phyloP scores from a whole-genome alignment of 1,139 yeast genomes.

The Arxiozyma telluris region DNA sequence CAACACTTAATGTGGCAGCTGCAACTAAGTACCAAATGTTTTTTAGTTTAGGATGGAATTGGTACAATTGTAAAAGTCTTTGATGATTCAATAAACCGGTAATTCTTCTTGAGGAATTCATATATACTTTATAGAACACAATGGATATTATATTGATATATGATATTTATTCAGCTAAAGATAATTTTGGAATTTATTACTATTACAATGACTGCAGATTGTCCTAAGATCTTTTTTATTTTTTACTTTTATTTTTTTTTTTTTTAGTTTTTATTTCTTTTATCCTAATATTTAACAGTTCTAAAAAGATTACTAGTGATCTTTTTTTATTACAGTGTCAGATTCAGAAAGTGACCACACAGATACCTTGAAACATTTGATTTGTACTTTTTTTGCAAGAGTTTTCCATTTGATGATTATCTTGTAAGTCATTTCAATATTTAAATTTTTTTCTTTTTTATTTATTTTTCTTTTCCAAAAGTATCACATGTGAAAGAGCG shows the following conservation, averaged over 20 bases:
- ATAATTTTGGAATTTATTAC: no score
- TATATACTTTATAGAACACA: not conserved
- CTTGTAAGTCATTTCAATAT: not conserved
- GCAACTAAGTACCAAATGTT: slow-evolving; percentile 68
- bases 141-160: no score
- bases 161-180: no score
- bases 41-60: slow-evolving; percentile 43
- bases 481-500: not conserved
- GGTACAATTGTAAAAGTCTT: slow-evolving; percentile 47
- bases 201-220: no score
- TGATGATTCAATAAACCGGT: slow-evolving; percentile 43
- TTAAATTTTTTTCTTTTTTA: no score
- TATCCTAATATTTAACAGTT: not conserved
- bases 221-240: not conserved
- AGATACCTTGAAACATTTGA: not conserved
- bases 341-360: not conserved
- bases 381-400: not conserved
- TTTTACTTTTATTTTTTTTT: no score
- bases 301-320: not conserved
- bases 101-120: slow-evolving; percentile 7
- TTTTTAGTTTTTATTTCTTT: no score
- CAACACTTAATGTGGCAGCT: slow-evolving; percentile 72
- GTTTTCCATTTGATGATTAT: not conserved
- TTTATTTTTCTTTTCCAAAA: not conserved
- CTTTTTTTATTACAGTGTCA: not conserved